Conservation (phyloP, 495 filamentous ascomycete species). For the Penicillium alfredii region DNA sequence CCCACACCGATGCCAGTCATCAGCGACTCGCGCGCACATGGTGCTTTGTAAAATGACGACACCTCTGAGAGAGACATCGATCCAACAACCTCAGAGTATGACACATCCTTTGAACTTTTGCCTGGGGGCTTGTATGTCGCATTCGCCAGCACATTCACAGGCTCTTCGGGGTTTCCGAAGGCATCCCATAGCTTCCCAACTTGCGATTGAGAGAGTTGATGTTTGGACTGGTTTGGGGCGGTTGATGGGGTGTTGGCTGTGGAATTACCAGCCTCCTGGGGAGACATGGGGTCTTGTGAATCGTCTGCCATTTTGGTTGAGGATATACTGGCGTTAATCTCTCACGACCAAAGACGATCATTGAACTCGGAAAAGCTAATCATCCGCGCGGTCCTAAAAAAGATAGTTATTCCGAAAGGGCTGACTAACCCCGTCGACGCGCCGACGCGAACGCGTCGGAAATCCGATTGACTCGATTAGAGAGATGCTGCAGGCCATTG, state of each 20-base stretch:
- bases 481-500: constrained; percentile 16
- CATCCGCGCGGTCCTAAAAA: constrained; percentile 11
- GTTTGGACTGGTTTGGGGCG: constrained; percentile 30
- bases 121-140: constrained; percentile 42
- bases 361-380: constrained; percentile 16
- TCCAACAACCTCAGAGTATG: constrained; percentile 58
- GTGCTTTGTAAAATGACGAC: constrained; percentile 65
- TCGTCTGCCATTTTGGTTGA: constrained; percentile 56
- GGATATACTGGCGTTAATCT: no score
- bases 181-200: constrained; percentile 48
- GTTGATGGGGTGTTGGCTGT: constrained; percentile 16
- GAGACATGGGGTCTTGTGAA: constrained; percentile 32
- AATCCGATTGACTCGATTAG: constrained; percentile 19
- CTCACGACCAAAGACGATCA: no score
- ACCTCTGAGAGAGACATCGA: constrained; percentile 65
- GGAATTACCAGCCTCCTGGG: constrained; percentile 13
- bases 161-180: constrained; percentile 45
- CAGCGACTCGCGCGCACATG: constrained; percentile 77
- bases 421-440: constrained; percentile 23
- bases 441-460: constrained; percentile 37
- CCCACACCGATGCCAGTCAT: constrained; percentile 76
- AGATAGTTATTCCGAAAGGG: constrained; percentile 29
- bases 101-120: constrained; percentile 38
- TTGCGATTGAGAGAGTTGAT: constrained; percentile 41
- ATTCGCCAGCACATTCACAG: constrained; percentile 44